A percentile compares a stretch with the other conserved stretches of the same genome.
Conservation (phyloP, 2,329 filamentous ascomycete species). For the Cladosporium oxysporum region DNA sequence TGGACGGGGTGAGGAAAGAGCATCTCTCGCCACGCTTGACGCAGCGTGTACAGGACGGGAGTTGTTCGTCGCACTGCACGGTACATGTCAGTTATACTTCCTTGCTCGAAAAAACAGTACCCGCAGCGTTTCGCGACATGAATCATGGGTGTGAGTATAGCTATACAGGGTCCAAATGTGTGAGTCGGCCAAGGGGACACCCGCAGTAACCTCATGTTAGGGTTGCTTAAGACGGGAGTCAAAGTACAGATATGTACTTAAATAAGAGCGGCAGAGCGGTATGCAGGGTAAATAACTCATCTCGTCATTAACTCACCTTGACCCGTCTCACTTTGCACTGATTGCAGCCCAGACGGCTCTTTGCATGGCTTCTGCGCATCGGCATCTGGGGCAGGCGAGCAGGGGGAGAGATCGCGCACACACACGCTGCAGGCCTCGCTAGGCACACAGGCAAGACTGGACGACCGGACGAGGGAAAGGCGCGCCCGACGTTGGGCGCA, state of each 20-base stretch:
- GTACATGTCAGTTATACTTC: not conserved
- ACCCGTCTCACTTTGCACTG: slow-evolving; percentile 34
- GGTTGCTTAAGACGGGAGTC: not conserved
- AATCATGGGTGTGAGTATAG: slow-evolving; percentile 6
- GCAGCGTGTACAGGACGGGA: slow-evolving; percentile 21
- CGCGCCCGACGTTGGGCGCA: slow-evolving; percentile 13
- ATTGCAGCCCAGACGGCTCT: slow-evolving; percentile 30
- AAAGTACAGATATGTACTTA: not conserved
- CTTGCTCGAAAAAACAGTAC: not conserved
- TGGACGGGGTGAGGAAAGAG: slow-evolving; percentile 21
- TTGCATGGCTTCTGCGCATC: slow-evolving; percentile 28
- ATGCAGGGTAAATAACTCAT: not conserved
- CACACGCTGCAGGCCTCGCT: not conserved
- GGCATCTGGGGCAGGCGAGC: slow-evolving; percentile 11
- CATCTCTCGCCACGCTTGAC: slow-evolving; percentile 27
- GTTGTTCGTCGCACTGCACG: slow-evolving; percentile 15
- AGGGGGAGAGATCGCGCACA: not conserved
- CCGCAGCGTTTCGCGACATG: not conserved
- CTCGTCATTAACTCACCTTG: slow-evolving; percentile 25
- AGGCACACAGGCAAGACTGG: not conserved
- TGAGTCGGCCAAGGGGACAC: not conserved
- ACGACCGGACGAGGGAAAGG: not conserved
- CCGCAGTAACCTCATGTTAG: not conserved
- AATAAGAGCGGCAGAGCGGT: not conserved
- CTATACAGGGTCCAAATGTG: not conserved